phyloP scores from a whole-genome alignment of 2,329 filamentous ascomycete species.

The Iodosphaeria phyllophila region DNA sequence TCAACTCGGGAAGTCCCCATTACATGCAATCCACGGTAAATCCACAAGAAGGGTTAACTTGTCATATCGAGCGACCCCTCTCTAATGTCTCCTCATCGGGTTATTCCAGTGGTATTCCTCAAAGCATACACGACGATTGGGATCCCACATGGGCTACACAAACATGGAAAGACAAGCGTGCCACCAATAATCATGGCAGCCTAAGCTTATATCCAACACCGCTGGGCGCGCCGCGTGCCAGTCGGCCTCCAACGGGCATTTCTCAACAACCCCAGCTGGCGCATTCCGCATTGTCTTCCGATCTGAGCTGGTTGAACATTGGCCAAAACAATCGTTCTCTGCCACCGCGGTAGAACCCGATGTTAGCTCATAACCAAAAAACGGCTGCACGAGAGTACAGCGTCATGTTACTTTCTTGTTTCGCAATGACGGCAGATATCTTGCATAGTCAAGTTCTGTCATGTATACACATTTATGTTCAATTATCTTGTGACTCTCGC shows the following conservation, averaged over 20 bases:
- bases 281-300: constrained; percentile 31
- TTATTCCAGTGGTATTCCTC: constrained; percentile 47
- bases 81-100: constrained; percentile 31
- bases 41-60: constrained; percentile 37
- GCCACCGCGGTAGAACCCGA: too few species aligned
- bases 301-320: constrained; percentile 71
- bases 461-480: too few species aligned
- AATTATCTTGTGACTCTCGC: too few species aligned
- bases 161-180: constrained; percentile 30
- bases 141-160: constrained; percentile 20
- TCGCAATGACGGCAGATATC: too few species aligned
- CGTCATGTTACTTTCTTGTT: too few species aligned
- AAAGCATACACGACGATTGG: constrained; percentile 40
- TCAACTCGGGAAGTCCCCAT: constrained; percentile 51
- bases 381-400: too few species aligned
- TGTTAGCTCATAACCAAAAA: too few species aligned
- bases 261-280: constrained; percentile 31
- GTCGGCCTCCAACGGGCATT: constrained; percentile 15
- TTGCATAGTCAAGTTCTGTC: too few species aligned
- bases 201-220: constrained; percentile 23
- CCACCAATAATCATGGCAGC: constrained; percentile 32
- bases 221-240: constrained; percentile 14
- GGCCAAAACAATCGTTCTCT: constrained; percentile 29
- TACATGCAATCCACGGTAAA: constrained; percentile 38
- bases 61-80: constrained; percentile 37